phyloP scores from a whole-genome alignment of 805 yeast species.

The Cyberlindnera mycetangii region DNA sequence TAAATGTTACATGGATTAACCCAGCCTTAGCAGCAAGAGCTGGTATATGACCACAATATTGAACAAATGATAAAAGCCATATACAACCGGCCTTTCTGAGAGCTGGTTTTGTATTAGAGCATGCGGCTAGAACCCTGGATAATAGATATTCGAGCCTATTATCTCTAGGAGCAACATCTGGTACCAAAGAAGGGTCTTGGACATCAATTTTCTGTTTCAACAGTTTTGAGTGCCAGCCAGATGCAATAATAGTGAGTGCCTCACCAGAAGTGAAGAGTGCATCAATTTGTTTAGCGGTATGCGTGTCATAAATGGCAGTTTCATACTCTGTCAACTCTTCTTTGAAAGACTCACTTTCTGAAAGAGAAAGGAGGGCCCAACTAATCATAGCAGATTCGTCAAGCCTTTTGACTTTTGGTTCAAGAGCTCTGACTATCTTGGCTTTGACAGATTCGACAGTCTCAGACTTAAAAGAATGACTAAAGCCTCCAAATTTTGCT shows the following conservation, averaged over 20 bases:
- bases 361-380: constrained; percentile 52
- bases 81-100: constrained; percentile 75
- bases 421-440: constrained; percentile 30
- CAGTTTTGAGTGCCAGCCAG: constrained; percentile 71
- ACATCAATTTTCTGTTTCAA: constrained; percentile 55
- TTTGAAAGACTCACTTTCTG: constrained; percentile 25
- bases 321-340: constrained; percentile 31
- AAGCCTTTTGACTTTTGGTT: constrained; percentile 45
- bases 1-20: constrained; percentile 70
- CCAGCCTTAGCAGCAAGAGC: constrained; percentile 41
- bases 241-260: constrained; percentile 65
- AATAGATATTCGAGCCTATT: constrained; percentile 35
- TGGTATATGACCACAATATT: constrained; percentile 57
- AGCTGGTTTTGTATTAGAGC: constrained; percentile 67
- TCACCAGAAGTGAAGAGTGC: constrained; percentile 79
- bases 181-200: constrained; percentile 30
- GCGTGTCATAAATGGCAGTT: constrained; percentile 50
- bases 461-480: constrained; percentile 16
- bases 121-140: constrained; percentile 46
- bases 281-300: constrained; percentile 71
- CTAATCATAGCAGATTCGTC: constrained; percentile 60
- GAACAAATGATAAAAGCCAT: constrained; percentile 80
- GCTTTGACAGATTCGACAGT: constrained; percentile 22
- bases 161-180: constrained; percentile 10
- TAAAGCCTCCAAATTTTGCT: constrained; percentile 37